Evolutionary conservation across 768 basidiomycete genomes (phyloP).

Genomic region (Hericium rajendrae): DNA sequence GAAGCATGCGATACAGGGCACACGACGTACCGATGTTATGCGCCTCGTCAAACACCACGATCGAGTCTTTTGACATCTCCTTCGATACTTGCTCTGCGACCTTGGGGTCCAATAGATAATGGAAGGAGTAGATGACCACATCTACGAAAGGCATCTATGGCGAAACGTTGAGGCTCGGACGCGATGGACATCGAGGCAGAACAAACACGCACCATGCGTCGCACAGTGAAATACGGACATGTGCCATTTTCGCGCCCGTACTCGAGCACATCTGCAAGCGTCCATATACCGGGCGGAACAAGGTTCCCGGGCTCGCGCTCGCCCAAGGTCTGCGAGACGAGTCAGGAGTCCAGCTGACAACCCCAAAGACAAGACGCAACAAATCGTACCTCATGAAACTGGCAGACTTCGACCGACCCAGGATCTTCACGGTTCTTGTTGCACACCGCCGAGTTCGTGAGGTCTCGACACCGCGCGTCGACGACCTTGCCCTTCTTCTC

Average conservation of each 20-base stretch:
- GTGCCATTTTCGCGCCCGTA: conserved; percentile 78
- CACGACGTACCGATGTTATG: conserved; percentile 83
- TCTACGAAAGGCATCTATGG: conserved; percentile 88
- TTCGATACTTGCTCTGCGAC: conserved; percentile 99
- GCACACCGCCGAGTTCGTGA: conserved; percentile 77
- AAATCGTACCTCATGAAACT: conserved; percentile 84
- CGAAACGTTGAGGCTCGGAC: background rate
- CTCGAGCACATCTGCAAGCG: conserved; percentile 84
- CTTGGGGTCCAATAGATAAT: conserved; percentile 97
- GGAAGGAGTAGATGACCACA: conserved; percentile 97
- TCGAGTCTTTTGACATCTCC: conserved; percentile 94
- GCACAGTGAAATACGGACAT: conserved; percentile 94
- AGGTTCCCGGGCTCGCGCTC: conserved; percentile 72
- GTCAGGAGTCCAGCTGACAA: background rate
- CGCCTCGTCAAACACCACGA: conserved; percentile 98
- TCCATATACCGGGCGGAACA: conserved; percentile 85
- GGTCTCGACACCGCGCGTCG: conserved; percentile 92
- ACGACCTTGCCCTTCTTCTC: conserved; percentile 99
- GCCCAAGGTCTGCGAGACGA: conserved; percentile 57
- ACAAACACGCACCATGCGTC: conserved; percentile 71
- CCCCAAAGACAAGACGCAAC: background rate
- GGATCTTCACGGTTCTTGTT: conserved; percentile 81
- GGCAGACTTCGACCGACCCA: conserved; percentile 84
- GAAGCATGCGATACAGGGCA: background rate
- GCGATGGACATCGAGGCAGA: background rate